Conservation (phyloP, 441 rosid genomes). For the Iberis amara region DNA sequence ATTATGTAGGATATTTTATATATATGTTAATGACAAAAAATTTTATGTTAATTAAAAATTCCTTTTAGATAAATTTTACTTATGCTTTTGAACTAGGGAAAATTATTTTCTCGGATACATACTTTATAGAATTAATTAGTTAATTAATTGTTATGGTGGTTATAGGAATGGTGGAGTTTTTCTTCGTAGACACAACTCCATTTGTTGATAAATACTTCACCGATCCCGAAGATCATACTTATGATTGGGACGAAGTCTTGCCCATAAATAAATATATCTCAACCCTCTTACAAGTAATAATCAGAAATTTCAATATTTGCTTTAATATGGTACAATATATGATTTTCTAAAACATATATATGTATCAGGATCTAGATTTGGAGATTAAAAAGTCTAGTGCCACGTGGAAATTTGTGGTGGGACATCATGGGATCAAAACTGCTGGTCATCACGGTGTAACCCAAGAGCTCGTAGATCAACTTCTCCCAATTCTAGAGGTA, state of each 20-base stretch:
- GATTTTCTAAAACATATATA: not conserved
- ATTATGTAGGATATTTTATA: no score
- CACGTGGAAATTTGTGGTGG: conserved; percentile 78
- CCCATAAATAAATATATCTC: conserved; percentile 51
- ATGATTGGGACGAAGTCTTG: conserved; percentile 66
- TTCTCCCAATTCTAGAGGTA: conserved; percentile 76
- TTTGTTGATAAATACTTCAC: conserved; percentile 56
- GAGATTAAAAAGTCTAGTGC: conserved; percentile 47
- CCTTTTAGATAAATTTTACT: no score
- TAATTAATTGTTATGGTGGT: not conserved
- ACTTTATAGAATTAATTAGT: no score
- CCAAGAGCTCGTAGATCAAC: conserved; percentile 41
- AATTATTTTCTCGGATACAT: no score
- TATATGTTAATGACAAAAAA: no score
- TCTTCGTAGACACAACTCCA: conserved; percentile 80
- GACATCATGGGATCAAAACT: conserved; percentile 74
- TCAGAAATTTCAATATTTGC: not conserved
- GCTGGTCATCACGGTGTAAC: conserved; percentile 70
- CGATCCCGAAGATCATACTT: conserved; percentile 39
- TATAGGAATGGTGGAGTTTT: conserved; percentile 55
- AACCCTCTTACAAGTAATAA: conserved; percentile 40
- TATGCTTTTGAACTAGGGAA: no score
- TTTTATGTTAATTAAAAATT: no score
- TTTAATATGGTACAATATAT: not conserved
- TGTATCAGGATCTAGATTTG: conserved; percentile 46